Percentiles rank a stretch among this genome's conserved stretches.
These are phyloP conservation scores for Vitis hybrid DNA, from an alignment of 177 flowering plant genomes.

Conservation along the genomic window DNA sequence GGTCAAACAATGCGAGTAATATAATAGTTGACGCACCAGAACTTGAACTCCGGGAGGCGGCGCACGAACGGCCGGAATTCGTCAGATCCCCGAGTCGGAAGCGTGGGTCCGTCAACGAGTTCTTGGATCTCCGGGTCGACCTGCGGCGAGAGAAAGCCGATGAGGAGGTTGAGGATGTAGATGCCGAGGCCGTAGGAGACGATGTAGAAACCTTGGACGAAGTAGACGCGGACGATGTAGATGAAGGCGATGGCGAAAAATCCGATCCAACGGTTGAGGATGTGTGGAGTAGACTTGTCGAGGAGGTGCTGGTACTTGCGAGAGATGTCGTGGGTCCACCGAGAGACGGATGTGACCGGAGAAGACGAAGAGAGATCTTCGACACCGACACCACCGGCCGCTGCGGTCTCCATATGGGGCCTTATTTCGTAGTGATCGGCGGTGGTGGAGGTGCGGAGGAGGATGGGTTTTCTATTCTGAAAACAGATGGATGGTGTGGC, in stretches of 20 bases:
- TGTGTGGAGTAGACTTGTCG: constrained; percentile 50
- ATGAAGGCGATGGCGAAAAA: constrained; percentile 26
- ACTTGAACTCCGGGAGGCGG: constrained; percentile 68
- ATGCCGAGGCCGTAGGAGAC: constrained; percentile 63
- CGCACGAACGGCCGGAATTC: constrained; percentile 77
- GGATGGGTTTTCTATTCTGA: background rate
- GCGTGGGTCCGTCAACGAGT: constrained; percentile 36
- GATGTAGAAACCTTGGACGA: constrained; percentile 62
- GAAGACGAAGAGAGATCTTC: constrained; percentile 19
- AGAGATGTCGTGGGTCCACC: constrained; percentile 31
- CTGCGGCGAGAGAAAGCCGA: constrained; percentile 67
- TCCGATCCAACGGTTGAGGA: constrained; percentile 54
- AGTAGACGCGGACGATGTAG: constrained; percentile 48
- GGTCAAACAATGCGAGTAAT: background rate
- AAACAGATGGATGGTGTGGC: background rate
- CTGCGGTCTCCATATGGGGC: constrained; percentile 22
- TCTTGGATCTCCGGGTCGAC: constrained; percentile 54
- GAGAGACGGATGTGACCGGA: constrained; percentile 24
- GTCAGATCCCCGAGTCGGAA: constrained; percentile 56
- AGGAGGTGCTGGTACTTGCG: constrained; percentile 50
- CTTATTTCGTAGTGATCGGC: background rate
- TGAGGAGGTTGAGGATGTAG: constrained; percentile 56
- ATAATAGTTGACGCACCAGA: constrained; percentile 44
- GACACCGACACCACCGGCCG: constrained; percentile 13
- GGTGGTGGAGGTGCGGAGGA: constrained; percentile 5